Evolutionary conservation across 371 early-diverging fungal species (phyloP), one percentile per base, ranked within the genome.

Genomic region (Aphelidium insulamus): DNA sequence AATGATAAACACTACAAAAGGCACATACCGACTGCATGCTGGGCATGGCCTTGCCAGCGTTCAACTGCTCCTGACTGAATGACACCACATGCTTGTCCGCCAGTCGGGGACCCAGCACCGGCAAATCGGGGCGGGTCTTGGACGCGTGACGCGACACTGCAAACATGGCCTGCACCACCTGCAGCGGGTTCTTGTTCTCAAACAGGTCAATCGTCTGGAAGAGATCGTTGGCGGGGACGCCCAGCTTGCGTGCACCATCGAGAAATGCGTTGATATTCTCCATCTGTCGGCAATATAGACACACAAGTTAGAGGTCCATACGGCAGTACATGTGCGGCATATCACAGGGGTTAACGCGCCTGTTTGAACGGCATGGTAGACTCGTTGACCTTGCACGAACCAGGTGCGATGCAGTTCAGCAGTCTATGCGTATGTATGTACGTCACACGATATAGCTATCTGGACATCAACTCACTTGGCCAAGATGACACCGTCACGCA

Each of bases 141-240:
- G 59, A 66, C 12, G 78, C 74, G 44, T 81, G 67, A 17, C 90
- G 64, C 7, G 82, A 78, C 3, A 88, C 49, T 6, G 85, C 65
- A 44, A 68, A 82, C 20, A 88, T 58, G 17, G 68, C 53, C 45
- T 74, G 72, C 15, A 77, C 58, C 5, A 75, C 76, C 48, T 79
- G 81, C 12, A 58, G 61, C 41, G 69, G 60, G 51, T 85, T 80
- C 52, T 82, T 85, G 46, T 63, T 63, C 42, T 90, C 87, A 44
- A 66, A 83, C 30, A 90, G 53, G 47, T 90, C 91, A 20, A 84
- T 63, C 4, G 91, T 86, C 55, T 81, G 79, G 52, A 90, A 90
- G 11, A 73, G 55, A 37, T 90, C 85, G 38, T 62, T 57, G 32
- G 72, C 67, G 4, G 78, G 78, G 15, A 78, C 74, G 22, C 82